These are phyloP conservation scores for Skeletonema tropicum DNA, from an alignment of 108 stramenopile species.

Conservation along the genomic window DNA sequence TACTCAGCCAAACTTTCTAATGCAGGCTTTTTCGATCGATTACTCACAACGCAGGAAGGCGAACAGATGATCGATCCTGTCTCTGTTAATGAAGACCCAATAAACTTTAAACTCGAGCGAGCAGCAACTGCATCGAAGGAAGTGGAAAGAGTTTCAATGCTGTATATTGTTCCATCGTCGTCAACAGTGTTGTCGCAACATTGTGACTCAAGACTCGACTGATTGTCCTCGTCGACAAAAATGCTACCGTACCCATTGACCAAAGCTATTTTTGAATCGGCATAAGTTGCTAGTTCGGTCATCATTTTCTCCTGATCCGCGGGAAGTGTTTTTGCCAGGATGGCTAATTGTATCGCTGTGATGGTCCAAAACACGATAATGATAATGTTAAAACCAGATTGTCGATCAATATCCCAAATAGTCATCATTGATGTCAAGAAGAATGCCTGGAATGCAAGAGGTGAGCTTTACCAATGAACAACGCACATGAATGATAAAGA, in stretches of 20 bases:
- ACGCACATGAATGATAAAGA: background rate
- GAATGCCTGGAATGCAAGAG: constrained; percentile 22
- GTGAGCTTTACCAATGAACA: background rate
- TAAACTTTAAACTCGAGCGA: constrained; percentile 49
- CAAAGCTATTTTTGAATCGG: constrained; percentile 26
- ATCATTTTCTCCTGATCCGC: constrained; percentile 75
- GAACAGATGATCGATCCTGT: constrained; percentile 15
- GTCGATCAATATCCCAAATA: constrained; percentile 45
- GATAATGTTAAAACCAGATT: constrained; percentile 60
- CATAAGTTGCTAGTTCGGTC: constrained; percentile 60
- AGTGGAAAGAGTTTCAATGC: constrained; percentile 63
- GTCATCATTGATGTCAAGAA: constrained; percentile 55
- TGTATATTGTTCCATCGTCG: constrained; percentile 44
- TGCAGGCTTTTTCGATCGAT: background rate
- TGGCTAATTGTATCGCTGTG: constrained; percentile 52
- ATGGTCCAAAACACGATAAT: constrained; percentile 65
- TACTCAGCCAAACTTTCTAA: constrained; percentile 1
- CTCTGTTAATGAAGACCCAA: constrained; percentile 54
- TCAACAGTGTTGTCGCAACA: constrained; percentile 10
- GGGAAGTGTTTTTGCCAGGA: constrained; percentile 60
- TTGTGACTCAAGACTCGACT: background rate
- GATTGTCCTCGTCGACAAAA: background rate
- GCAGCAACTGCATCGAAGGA: constrained; percentile 62
- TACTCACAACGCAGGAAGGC: background rate
- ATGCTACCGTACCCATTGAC: background rate